Conservation (phyloP, 2,329 filamentous ascomycete species). For the Ophiostoma sp. region DNA sequence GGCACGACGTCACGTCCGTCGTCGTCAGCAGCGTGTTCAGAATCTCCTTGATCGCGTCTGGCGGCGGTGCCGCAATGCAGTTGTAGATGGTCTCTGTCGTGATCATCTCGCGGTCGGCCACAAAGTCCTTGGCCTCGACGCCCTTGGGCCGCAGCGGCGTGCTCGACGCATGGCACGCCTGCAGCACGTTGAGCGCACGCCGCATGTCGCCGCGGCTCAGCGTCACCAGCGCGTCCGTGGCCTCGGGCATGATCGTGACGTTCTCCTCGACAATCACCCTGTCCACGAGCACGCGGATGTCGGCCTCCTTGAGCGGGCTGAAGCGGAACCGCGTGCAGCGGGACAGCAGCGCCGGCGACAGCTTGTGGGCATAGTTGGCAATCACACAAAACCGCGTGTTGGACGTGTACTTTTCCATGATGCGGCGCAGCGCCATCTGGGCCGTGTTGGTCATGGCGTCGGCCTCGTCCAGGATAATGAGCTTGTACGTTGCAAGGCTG, state of each 20-base stretch:
- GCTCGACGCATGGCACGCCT: constrained; percentile 92
- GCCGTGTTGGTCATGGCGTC: constrained; percentile 99
- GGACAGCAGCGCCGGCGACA: constrained; percentile 86
- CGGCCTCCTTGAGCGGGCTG: constrained; percentile 81
- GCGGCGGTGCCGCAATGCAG: constrained; percentile 92
- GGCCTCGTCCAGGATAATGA: constrained; percentile 97
- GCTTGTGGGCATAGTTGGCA: constrained; percentile 97
- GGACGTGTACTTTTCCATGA: constrained; percentile 99
- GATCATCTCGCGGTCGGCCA: constrained; percentile 67
- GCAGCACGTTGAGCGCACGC: constrained; percentile 85
- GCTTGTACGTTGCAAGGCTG: constrained; percentile 73
- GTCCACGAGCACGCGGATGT: constrained; percentile 81
- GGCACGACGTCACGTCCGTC: constrained; percentile 80
- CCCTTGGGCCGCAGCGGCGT: constrained; percentile 61
- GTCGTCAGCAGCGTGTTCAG: constrained; percentile 77
- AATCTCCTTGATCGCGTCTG: constrained; percentile 79
- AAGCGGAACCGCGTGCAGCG: constrained; percentile 94
- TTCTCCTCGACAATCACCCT: constrained; percentile 82
- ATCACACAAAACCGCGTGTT: constrained; percentile 98
- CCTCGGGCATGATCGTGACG: constrained; percentile 75
- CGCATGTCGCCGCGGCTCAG: constrained; percentile 96
- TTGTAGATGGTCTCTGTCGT: constrained; percentile 96
- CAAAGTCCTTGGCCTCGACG: constrained; percentile 42
- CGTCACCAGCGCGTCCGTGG: constrained; percentile 74
- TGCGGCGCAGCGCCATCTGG: constrained; percentile 91